phyloP scores from a whole-genome alignment of 768 basidiomycete genomes.

The Gloeophyllum trabeum region DNA sequence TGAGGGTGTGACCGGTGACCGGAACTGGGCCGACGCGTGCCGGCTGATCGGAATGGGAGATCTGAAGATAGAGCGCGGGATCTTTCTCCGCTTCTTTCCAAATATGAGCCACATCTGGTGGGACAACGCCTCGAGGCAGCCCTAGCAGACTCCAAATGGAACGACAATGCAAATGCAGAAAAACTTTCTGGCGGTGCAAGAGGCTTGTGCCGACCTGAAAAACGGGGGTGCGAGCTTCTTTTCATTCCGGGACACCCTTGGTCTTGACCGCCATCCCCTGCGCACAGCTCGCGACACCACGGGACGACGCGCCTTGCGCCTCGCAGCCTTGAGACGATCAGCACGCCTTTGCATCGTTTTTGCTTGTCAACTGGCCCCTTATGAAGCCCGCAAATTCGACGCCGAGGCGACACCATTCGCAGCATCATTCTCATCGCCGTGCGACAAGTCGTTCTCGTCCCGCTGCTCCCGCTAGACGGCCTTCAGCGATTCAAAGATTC shows the following conservation, averaged over 20 bases:
- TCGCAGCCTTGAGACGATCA: slow-evolving; percentile 9
- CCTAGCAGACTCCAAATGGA: neutral
- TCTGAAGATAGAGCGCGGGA: too few species aligned
- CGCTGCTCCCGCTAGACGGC: slow-evolving; percentile 15
- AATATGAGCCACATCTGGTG: neutral
- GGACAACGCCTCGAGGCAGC: neutral
- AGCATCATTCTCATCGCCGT: slow-evolving; percentile 9
- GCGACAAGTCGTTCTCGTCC: too few species aligned
- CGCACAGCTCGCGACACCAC: neutral
- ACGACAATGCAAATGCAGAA: slow-evolving; percentile 1
- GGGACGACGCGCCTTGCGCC: slow-evolving; percentile 1
- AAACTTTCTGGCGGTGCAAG: too few species aligned
- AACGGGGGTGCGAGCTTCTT: too few species aligned
- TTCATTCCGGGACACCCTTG: too few species aligned
- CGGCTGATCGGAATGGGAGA: too few species aligned
- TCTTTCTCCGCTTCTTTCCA: too few species aligned
- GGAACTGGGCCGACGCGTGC: too few species aligned
- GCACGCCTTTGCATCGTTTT: slow-evolving; percentile 3
- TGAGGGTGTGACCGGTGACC: too few species aligned
- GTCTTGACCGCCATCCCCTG: too few species aligned
- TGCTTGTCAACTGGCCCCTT: slow-evolving; percentile 1
- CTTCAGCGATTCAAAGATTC: slow-evolving; percentile 6
- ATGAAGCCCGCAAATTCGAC: slow-evolving; percentile 18
- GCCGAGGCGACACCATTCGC: slow-evolving; percentile 7
- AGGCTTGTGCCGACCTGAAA: too few species aligned